A percentile compares a stretch with the other conserved stretches of the same genome.
Evolutionary conservation across 495 filamentous ascomycete genomes (phyloP).

Genomic region (Penicillium coprophilum): DNA sequence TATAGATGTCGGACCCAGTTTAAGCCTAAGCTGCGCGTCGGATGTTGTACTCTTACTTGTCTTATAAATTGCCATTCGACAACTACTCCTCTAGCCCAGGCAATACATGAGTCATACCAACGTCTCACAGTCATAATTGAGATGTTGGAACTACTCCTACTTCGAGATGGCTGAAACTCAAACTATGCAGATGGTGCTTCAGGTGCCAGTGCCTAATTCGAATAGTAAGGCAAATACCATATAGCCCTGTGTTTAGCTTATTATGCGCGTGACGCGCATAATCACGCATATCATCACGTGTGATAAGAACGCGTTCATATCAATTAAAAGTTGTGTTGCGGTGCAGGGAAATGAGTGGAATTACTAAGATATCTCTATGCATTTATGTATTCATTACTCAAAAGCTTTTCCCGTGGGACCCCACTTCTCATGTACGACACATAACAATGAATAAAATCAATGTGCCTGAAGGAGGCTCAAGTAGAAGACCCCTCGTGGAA

Average conservation of each 20-base stretch:
- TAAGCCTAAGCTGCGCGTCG: neutral
- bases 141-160: neutral
- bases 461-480: neutral
- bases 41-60: neutral
- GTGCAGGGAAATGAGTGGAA: neutral
- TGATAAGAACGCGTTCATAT: constrained; percentile 10
- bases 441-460: neutral
- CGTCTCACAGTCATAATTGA: constrained; percentile 1
- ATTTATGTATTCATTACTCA: neutral
- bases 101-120: constrained; percentile 9
- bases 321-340: neutral
- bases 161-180: neutral
- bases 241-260: neutral
- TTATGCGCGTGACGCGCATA: constrained; percentile 9
- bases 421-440: neutral
- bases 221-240: neutral
- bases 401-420: neutral
- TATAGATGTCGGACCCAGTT: constrained; percentile 2
- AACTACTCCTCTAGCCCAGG: neutral
- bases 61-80: neutral
- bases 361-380: neutral
- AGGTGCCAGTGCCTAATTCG: neutral
- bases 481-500: neutral
- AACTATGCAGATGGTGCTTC: neutral
- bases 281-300: constrained; percentile 13